A percentile compares a stretch with the other conserved stretches of the same genome.
Conservation (phyloP, 768 basidiomycete species). For the Inosperma sp. region DNA sequence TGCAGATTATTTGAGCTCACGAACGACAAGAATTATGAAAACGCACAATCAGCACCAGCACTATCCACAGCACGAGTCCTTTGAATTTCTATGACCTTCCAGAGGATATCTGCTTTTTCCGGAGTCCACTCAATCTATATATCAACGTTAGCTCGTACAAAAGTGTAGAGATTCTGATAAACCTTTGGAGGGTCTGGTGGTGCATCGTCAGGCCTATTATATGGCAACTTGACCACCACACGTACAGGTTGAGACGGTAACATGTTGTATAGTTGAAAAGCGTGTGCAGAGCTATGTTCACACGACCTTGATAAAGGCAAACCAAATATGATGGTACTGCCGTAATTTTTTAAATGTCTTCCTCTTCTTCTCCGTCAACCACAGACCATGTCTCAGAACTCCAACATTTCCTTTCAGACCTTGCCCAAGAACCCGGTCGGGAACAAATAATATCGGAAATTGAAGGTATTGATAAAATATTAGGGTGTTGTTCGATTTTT, state of each 20-base stretch:
- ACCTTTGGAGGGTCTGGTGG: constrained; percentile 65
- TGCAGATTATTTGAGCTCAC: constrained; percentile 25
- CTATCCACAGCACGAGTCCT: constrained; percentile 69
- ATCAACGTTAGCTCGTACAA: neutral
- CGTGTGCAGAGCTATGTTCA: neutral
- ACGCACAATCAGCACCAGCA: constrained; percentile 75
- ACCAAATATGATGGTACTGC: neutral
- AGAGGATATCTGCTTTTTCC: constrained; percentile 80
- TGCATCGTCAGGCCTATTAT: constrained; percentile 69
- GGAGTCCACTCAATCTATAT: constrained; percentile 77
- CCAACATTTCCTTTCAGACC: constrained; percentile 30
- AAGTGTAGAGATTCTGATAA: constrained; percentile 25
- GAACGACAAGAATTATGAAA: neutral
- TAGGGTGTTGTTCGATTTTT: neutral
- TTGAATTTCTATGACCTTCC: constrained; percentile 70
- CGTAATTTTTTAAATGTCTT: constrained; percentile 12
- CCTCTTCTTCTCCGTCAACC: constrained; percentile 21
- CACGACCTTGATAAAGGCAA: no score
- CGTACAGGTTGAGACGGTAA: constrained; percentile 46
- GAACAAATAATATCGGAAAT: constrained; percentile 45
- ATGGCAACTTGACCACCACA: constrained; percentile 76
- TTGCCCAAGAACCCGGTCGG: constrained; percentile 33
- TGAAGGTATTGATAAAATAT: constrained; percentile 33
- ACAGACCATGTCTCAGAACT: constrained; percentile 28
- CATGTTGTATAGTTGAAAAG: no score